phyloP scores from a whole-genome alignment of 805 yeast species.

The Cyberlindnera bimundalis region DNA sequence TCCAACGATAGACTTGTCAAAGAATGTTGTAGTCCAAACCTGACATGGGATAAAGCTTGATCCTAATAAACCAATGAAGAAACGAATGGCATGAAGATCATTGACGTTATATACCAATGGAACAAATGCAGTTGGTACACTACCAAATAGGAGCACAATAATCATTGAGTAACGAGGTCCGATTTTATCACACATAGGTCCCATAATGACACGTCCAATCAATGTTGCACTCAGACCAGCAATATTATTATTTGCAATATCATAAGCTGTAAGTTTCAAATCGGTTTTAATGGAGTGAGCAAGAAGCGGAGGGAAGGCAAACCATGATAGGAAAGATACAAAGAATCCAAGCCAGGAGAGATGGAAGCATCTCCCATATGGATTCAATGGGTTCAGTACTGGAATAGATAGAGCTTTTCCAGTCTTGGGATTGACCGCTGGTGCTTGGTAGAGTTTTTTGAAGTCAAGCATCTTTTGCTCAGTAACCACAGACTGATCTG shows the following conservation, averaged over 20 bases:
- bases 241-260: constrained; percentile 30
- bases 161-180: constrained; percentile 32
- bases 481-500: not conserved
- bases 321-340: constrained; percentile 32
- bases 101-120: constrained; percentile 25
- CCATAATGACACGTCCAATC: constrained; percentile 28
- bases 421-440: constrained; percentile 28
- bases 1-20: constrained; percentile 30
- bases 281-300: constrained; percentile 25
- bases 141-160: constrained; percentile 25
- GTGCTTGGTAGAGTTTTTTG: constrained; percentile 22
- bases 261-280: constrained; percentile 23
- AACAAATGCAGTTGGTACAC: constrained; percentile 30
- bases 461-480: not conserved
- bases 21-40: constrained; percentile 29
- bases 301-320: constrained; percentile 33
- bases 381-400: constrained; percentile 25
- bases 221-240: constrained; percentile 32
- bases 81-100: constrained; percentile 32
- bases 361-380: constrained; percentile 27
- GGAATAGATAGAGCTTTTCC: constrained; percentile 28
- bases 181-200: constrained; percentile 29
- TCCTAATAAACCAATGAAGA: constrained; percentile 39
- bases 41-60: constrained; percentile 32
- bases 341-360: constrained; percentile 32